Evolutionary conservation across 148 eudicot genomes (phyloP).

Genomic region (Chenopodium formosanum): DNA sequence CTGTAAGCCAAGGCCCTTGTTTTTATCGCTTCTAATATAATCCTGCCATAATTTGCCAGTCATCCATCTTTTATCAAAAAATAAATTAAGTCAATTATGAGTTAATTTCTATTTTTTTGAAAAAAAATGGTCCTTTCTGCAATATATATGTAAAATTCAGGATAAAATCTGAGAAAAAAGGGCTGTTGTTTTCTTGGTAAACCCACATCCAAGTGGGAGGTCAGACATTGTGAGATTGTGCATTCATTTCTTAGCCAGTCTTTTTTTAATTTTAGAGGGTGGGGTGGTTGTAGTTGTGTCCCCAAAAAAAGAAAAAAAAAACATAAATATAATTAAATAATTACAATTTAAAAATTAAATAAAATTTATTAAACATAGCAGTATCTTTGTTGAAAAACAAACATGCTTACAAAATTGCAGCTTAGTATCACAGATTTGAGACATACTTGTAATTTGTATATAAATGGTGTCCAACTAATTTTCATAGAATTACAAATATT

Average conservation of each 20-base stretch:
- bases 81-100: too few species aligned
- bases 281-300: neutral
- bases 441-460: neutral
- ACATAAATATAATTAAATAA: too few species aligned
- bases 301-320: neutral
- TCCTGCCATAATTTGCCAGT: neutral
- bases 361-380: neutral
- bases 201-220: conserved; percentile 10
- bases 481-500: neutral
- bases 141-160: neutral
- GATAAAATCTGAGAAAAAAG: neutral
- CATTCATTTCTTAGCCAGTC: conserved; percentile 19
- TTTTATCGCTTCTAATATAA: neutral
- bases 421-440: conserved; percentile 34
- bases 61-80: neutral
- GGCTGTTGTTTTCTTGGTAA: neutral
- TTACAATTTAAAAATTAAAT: too few species aligned
- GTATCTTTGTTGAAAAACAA: conserved; percentile 31
- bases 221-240: neutral
- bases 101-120: too few species aligned
- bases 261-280: neutral
- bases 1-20: neutral
- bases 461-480: conserved; percentile 15
- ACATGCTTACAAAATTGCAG: conserved; percentile 29
- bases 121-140: neutral